Evolutionary conservation across 1,284 basidiomycete genomes (phyloP).

Genomic region (Psilocybe mexicana): DNA sequence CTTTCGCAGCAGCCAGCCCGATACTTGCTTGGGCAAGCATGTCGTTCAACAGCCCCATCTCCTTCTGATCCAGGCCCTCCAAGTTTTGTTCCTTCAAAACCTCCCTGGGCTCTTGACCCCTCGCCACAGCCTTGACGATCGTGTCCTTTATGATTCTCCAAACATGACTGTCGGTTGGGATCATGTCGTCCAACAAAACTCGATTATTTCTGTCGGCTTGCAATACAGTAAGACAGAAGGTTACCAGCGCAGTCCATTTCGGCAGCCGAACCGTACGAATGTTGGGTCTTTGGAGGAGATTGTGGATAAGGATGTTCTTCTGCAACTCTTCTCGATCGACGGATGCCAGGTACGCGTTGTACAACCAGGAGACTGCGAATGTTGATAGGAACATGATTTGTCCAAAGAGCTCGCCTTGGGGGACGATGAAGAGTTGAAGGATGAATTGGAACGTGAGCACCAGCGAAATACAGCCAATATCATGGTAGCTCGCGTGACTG

Average conservation of each 20-base stretch:
- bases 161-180: neutral
- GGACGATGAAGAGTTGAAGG: conserved; percentile 19
- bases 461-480: conserved; percentile 16
- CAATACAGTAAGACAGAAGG: neutral
- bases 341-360: conserved; percentile 20
- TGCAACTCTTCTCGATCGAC: conserved; percentile 18
- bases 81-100: neutral
- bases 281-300: conserved; percentile 3
- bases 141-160: conserved; percentile 1
- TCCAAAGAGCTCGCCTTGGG: conserved; percentile 18
- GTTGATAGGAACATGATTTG: conserved; percentile 21
- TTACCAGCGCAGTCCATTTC: conserved; percentile 11
- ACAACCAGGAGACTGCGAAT: conserved; percentile 18
- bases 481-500: conserved; percentile 14
- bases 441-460: conserved; percentile 18
- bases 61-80: neutral
- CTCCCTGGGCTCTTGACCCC: neutral
- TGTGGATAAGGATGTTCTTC: conserved; percentile 8
- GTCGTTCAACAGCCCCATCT: conserved; percentile 5
- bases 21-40: conserved; percentile 9
- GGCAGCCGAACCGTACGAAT: conserved; percentile 3
- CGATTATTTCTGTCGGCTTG: neutral
- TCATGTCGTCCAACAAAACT: neutral
- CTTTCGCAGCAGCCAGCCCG: conserved; percentile 2
- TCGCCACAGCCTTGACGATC: neutral